Evolutionary conservation across 768 basidiomycete genomes (phyloP).

Genomic region (Lactarius trivialis): DNA sequence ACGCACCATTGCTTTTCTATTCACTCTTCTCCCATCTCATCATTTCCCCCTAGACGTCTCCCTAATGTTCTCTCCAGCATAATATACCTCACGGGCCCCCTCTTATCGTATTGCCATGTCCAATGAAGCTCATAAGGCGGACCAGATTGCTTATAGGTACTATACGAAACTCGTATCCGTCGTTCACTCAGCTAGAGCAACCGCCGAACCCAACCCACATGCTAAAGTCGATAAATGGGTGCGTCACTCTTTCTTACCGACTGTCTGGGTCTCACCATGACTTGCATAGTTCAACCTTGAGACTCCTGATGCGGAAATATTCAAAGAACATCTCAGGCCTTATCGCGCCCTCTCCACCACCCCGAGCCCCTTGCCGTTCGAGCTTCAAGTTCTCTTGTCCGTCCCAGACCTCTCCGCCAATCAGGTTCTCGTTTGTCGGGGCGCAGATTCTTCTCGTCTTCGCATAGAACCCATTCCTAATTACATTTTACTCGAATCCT

Average conservation of each 20-base stretch:
- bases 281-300: slow-evolving; percentile 68
- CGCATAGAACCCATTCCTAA: slow-evolving; percentile 64
- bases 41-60: slow-evolving; percentile 3
- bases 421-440: slow-evolving; percentile 63
- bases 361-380: slow-evolving; percentile 40
- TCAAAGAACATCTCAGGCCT: slow-evolving; percentile 53
- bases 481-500: slow-evolving; percentile 67
- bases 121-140: slow-evolving; percentile 58
- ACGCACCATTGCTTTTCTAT: not conserved
- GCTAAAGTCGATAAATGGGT: slow-evolving; percentile 80
- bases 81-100: slow-evolving; percentile 15
- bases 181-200: slow-evolving; percentile 66
- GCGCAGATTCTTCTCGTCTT: slow-evolving; percentile 44
- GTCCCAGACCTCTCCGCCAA: slow-evolving; percentile 64
- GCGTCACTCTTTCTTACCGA: slow-evolving; percentile 26
- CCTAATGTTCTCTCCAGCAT: slow-evolving; percentile 22
- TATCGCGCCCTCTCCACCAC: slow-evolving; percentile 52
- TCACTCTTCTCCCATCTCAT: not conserved
- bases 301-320: slow-evolving; percentile 65
- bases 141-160: slow-evolving; percentile 81
- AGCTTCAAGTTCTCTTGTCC: slow-evolving; percentile 62
- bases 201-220: slow-evolving; percentile 38
- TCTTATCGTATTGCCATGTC: slow-evolving; percentile 37
- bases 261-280: not conserved
- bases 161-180: slow-evolving; percentile 78